These are phyloP conservation scores for Cephalotrichum gorgonifer DNA, from an alignment of 2,329 filamentous ascomycete species.

Conservation along the genomic window DNA sequence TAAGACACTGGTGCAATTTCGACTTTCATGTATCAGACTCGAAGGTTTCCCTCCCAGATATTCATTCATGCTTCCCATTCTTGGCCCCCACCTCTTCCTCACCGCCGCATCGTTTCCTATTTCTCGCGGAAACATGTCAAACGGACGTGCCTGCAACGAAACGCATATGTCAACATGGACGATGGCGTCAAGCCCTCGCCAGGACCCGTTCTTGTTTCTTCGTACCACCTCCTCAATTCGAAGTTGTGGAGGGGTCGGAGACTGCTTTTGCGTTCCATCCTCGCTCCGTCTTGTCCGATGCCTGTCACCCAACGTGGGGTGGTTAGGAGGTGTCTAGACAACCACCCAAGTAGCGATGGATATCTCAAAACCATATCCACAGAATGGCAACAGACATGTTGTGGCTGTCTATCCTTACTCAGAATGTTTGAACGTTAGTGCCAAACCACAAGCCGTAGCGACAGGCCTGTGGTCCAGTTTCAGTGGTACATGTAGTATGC, in stretches of 20 bases:
- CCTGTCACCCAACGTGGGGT: too few relatives aligned
- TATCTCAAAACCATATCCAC: too few relatives aligned
- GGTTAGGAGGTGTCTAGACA: too few relatives aligned
- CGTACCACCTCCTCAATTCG: too few relatives aligned
- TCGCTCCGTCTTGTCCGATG: too few relatives aligned
- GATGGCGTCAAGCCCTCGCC: not conserved
- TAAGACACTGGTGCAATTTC: slow-evolving; percentile 37
- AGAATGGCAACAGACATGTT: not conserved
- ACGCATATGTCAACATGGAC: not conserved
- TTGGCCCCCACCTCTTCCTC: not conserved
- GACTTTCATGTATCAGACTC: slow-evolving; percentile 34
- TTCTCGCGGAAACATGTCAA: not conserved
- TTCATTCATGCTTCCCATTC: not conserved
- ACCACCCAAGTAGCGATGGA: too few relatives aligned
- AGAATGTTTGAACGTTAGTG: not conserved
- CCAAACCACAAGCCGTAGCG: not conserved
- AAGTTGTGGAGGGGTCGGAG: too few relatives aligned
- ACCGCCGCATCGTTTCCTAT: not conserved
- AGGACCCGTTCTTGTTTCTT: too few relatives aligned
- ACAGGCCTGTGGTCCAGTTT: not conserved
- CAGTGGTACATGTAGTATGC: too few relatives aligned
- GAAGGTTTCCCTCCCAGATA: not conserved
- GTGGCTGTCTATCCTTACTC: not conserved
- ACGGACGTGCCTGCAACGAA: not conserved
- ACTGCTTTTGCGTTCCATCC: too few relatives aligned